Evolutionary conservation across 768 basidiomycete genomes (phyloP).

Genomic region (Sarcodon sp.): DNA sequence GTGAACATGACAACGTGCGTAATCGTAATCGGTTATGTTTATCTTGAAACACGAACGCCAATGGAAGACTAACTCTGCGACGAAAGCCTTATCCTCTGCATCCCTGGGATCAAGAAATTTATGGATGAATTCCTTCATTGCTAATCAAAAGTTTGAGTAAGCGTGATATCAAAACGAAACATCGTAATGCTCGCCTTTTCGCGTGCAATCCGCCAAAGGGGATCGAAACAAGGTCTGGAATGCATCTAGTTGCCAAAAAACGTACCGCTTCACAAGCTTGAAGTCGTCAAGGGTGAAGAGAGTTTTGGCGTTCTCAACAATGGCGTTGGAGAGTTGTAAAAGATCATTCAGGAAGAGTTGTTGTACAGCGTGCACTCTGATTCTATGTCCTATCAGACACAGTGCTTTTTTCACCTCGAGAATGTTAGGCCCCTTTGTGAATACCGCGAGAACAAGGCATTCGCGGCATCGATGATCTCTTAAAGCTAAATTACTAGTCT

Average conservation of each 20-base stretch:
- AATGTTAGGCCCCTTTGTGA: constrained; percentile 12
- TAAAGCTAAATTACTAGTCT: constrained; percentile 13
- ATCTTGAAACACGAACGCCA: neutral
- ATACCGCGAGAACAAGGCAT: constrained; percentile 23
- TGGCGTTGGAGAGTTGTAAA: neutral
- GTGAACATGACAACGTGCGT: too few relatives aligned
- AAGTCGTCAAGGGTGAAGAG: constrained; percentile 1
- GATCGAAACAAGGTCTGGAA: too few relatives aligned
- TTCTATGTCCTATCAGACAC: constrained; percentile 24
- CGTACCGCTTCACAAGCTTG: neutral
- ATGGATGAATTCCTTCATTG: too few relatives aligned
- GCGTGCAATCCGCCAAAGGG: too few relatives aligned
- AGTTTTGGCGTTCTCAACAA: neutral
- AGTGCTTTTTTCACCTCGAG: constrained; percentile 22
- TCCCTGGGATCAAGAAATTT: too few relatives aligned
- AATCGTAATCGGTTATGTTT: too few relatives aligned
- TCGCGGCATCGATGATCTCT: constrained; percentile 11
- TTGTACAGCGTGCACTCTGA: neutral
- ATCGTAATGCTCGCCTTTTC: too few relatives aligned
- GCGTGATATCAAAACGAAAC: too few relatives aligned
- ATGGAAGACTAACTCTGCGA: neutral
- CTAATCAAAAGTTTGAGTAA: too few relatives aligned
- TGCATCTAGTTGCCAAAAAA: neutral
- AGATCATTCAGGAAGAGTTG: constrained; percentile 4
- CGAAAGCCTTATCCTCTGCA: constrained; percentile 1